Evolutionary conservation across 441 rosid genomes (phyloP), one percentile per base, ranked within the genome.

Genomic region (Gossypium davidsonii): DNA sequence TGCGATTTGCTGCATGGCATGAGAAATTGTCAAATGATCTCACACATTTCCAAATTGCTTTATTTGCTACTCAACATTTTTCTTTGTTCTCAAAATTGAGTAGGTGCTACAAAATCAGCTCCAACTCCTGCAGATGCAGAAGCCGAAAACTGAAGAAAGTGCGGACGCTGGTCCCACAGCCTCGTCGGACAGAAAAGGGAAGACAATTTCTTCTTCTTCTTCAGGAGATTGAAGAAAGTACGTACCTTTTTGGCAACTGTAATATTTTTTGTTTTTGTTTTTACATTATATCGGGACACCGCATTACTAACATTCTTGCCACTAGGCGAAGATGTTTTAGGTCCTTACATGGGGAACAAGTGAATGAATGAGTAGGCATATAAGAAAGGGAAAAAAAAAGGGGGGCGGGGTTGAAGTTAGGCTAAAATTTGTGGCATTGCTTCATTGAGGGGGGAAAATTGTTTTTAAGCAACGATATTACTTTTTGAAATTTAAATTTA

Each of bases 81-180:
- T 6, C 39, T 55, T 1, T 31, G 58, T 53, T 17, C 58, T 18
- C 9, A 18, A 53, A 17, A 53, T 9, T 7, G 58, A 3, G 28
- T 67, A 82, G 89, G 77, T 70, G 58, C 78, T 83, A 67, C 84
- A 80, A 74, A 74, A 75, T 51, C 86, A 83, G 76, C 86, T 83
- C 8, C 79, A 81, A 65, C 60, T 37, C 70, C 74, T 81, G 73
- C 78, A 73, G 44, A 67, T 80, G 71, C 79, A 59, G 28, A 64
- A 72, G 73, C 73, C 75, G 3, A 72, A 79, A 18, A 3, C 67
- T 0, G 84, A 79, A 39, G 80, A 37, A 60, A 77, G 52, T 49
- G 1, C 15, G 44, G 74, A 61, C 21, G 5, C 3, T 10, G 74
- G 37, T 44, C 18, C 70, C 3, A 1, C 78, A 5, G 15, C 67